Evolutionary conservation across 768 basidiomycete species (phyloP), one percentile per base, ranked within the genome.

Genomic region (Stropharia rugosoannulata): DNA sequence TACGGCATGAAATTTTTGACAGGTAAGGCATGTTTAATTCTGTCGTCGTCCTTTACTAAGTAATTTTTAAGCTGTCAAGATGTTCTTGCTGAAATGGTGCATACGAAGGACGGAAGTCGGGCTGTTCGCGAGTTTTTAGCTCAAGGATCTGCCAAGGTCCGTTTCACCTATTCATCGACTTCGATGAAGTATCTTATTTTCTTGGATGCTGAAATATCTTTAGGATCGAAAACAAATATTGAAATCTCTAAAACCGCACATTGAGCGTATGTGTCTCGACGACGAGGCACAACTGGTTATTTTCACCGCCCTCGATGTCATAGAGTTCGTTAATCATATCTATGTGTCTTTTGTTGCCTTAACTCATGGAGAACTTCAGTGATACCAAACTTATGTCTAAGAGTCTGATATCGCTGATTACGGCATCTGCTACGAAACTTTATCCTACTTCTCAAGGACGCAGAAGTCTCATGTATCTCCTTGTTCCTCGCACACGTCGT

Each of bases 221-320:
- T 48, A 90, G 89, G 94, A 97, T 68, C 83, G 95, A 53, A 98
- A 97, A 80, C 86, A 88, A 59, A 92, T 95, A 49, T 76, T 96
- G 51, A 95, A 95, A 75, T 80, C 84, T 5, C 79, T 98, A 49
- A 95, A 94, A 62, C 93, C 93, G 1, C 93, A 97, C 62, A 78
- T 95, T 22, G 88, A 90, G 66, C 86, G 89, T 2, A 93, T 97
- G 82, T 90, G 89, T 63, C 77, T 81, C 40, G 92, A 95, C 61
- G 91, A 93, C 43, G 93, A 97, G 59, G 95, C 95, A 0, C 93
- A 95, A 63, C 74, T 90, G 19, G 92, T 95, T 1, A 71, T 97
- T 3, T 96, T 95, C 73, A 93, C 93, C 0, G 90, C 91, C 5
- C 77, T 96, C 10, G 95, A 98, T 66, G 83, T 90, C 39, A 88